Base-by-base conservation (phyloP, 108 stramenopile genomes). In the Nannochloropsis gaditana region DNA sequence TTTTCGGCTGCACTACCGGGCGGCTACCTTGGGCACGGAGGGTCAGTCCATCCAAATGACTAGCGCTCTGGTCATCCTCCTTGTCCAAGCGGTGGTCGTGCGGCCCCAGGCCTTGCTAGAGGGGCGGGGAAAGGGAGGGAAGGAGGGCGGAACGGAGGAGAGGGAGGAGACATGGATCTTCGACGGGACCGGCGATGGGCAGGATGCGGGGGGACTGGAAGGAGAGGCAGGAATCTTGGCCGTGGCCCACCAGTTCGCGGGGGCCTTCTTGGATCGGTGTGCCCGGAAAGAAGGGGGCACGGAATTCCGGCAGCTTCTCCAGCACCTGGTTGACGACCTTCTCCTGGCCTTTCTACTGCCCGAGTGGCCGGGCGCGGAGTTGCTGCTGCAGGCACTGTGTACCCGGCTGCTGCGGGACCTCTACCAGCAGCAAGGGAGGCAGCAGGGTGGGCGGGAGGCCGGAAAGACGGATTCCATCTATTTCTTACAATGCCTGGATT, bases 311-410 rank as follows among this genome's bases (percentile, higher is more conserved):
- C 94, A 94, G 41, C 88, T 97, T 73, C 91, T 97, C 47, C 82
- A 87, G 44, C 95, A 96, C 86, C 80, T 95, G 45, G 92, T 96
- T 45, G 95, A 96, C 82, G 97, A 97, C 89, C 91, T 96, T 43
- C 91, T 97, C 11, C 79, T 91, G 44, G 90, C 94, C 10, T 85
- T 94, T 31, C 80, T 93, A 45, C 86, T 94, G n/a, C 94, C 95
- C 44, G 94, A 95, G 88, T 95, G 92, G 90, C 95, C 96, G 11
- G 94, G 95, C 15, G 95, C 97, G 42, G 94, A 95, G 89, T 92
- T 96, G 93, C 86, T 96, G 43, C 90, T 97, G 17, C 83, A 94
- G 11, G 86, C 90, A 9, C 87, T 96, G 47, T 91, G 87, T 21
- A 90, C 85, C 47, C 85, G 85, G 15, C 87, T 96, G 43, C 86